Conservation (phyloP, 768 basidiomycete genomes). For the Suillus bovinus region DNA sequence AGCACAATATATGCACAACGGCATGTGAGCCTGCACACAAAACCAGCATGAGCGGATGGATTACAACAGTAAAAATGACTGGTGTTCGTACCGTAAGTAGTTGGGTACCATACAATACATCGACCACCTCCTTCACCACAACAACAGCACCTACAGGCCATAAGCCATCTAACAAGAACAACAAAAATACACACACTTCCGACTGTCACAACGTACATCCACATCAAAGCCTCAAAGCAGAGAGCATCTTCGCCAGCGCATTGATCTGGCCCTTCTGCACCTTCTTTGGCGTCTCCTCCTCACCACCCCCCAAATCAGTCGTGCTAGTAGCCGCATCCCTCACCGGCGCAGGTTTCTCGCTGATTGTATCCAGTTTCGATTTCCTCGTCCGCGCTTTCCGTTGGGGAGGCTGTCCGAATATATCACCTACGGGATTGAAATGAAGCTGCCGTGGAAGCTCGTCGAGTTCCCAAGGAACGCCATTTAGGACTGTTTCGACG, state of each 20-base stretch:
- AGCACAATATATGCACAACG: slow-evolving; percentile 2
- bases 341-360: slow-evolving; percentile 52
- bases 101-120: slow-evolving; percentile 57
- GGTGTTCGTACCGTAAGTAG: slow-evolving; percentile 42
- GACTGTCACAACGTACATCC: slow-evolving; percentile 6
- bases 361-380: slow-evolving; percentile 71
- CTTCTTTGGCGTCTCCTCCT: slow-evolving; percentile 61
- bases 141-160: slow-evolving; percentile 23
- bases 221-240: slow-evolving; percentile 65
- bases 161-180: slow-evolving; percentile 8
- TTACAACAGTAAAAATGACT: slow-evolving; percentile 23
- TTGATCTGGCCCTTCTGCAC: slow-evolving; percentile 90
- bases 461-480: slow-evolving; percentile 74
- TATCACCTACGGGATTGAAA: slow-evolving; percentile 60
- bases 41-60: slow-evolving; percentile 24
- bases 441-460: slow-evolving; percentile 69
- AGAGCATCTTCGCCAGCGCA: slow-evolving; percentile 89
- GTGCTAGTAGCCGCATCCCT: slow-evolving; percentile 73
- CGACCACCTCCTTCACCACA: slow-evolving; percentile 30
- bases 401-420: slow-evolving; percentile 53
- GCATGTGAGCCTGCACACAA: slow-evolving; percentile 2
- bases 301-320: slow-evolving; percentile 58
- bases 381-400: slow-evolving; percentile 71
- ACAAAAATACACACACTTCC: slow-evolving; percentile 8
- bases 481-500: slow-evolving; percentile 59